Percentiles rank a stretch among this genome's conserved stretches.
These are phyloP conservation scores for Aspergillus carlsbadensis DNA, from an alignment of 495 filamentous ascomycete genomes.

Conservation along the genomic window DNA sequence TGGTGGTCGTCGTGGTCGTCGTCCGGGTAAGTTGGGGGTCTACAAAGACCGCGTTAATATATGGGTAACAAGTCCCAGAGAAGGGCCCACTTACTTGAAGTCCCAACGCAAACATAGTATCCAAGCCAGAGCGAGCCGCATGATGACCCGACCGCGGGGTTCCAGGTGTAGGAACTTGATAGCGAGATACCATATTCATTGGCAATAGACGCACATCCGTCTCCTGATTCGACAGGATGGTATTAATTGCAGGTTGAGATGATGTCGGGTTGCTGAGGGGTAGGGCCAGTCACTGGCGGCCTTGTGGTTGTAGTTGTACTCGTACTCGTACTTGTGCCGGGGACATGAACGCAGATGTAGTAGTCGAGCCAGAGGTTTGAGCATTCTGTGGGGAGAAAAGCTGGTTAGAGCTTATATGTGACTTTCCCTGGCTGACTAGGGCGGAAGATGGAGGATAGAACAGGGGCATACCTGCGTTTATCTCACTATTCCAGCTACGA, in stretches of 20 bases:
- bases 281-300: not conserved
- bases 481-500: conserved; percentile 7
- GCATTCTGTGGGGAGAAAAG: not conserved
- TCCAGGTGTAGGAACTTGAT: conserved; percentile 1
- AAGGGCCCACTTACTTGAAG: not conserved
- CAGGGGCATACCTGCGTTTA: not conserved
- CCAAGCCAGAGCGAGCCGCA: not conserved
- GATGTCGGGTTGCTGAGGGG: not conserved
- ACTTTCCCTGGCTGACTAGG: not conserved
- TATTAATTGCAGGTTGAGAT: not conserved
- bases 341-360: conserved; percentile 11
- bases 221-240: conserved; percentile 6
- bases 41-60: no score
- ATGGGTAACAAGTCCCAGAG: not conserved
- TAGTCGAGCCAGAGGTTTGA: not conserved
- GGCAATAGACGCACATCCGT: conserved; percentile 1
- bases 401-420: not conserved
- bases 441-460: not conserved
- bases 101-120: not conserved
- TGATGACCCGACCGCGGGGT: conserved; percentile 4
- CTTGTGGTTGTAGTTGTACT: no score
- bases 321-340: conserved; percentile 9
- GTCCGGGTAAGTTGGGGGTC: not conserved
- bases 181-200: not conserved
- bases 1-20: not conserved